Evolutionary conservation across 129 eudicot genomes (phyloP).

Genomic region (Kitagawia praeruptora): DNA sequence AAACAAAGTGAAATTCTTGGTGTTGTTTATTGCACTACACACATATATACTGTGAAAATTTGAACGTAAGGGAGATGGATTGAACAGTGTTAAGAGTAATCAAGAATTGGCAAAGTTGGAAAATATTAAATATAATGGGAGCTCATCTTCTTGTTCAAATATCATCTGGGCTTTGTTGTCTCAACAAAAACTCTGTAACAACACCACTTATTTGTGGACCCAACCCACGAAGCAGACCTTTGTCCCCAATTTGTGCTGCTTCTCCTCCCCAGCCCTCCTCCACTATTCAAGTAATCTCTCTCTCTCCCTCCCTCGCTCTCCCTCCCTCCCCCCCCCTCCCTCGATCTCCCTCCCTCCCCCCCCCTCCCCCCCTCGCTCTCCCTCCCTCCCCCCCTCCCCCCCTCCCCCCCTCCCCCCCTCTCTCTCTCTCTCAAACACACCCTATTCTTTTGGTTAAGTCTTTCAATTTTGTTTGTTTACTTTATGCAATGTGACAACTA

Average conservation of each 20-base stretch:
- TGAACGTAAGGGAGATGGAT: neutral
- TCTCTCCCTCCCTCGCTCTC: neutral
- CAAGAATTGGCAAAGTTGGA: neutral
- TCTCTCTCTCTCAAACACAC: no score
- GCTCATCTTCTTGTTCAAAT: constrained; percentile 20
- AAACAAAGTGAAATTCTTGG: no score
- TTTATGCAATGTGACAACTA: neutral
- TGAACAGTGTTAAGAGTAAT: neutral
- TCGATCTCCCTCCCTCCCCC: neutral
- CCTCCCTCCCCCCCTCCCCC: neutral
- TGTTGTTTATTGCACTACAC: no score
- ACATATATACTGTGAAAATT: no score
- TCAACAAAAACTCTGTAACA: constrained; percentile 27
- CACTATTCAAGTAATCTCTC: constrained; percentile 48
- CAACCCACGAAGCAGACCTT: constrained; percentile 19
- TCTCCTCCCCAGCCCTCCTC: constrained; percentile 39
- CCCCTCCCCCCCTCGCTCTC: neutral
- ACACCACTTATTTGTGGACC: constrained; percentile 10
- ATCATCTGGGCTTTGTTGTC: constrained; percentile 25
- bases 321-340: neutral
- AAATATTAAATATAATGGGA: constrained; percentile 20
- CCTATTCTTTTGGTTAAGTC: neutral
- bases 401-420: neutral
- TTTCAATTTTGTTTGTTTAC: neutral
- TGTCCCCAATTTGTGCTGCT: constrained; percentile 21